A percentile compares a stretch with the other conserved stretches of the same genome.
Conservation (phyloP, 1,284 basidiomycete species). For the Neotropicomus parvogracilis region DNA sequence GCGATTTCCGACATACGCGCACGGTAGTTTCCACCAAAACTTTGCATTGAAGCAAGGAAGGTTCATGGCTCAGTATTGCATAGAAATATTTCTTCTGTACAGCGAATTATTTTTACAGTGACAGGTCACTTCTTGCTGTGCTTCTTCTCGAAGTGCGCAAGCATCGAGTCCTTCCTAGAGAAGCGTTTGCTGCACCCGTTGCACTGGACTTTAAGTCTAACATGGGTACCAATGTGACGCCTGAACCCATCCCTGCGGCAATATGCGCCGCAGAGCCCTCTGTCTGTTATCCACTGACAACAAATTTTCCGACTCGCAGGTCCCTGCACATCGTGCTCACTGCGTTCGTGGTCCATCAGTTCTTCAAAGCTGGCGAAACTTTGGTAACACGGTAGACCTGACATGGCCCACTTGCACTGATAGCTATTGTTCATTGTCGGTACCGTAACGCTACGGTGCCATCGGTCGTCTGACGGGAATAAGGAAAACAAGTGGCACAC, state of each 20-base stretch:
- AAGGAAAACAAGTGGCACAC: not conserved
- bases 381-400: not conserved
- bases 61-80: too few relatives aligned
- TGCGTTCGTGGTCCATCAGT: conserved; percentile 4
- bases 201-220: not conserved
- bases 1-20: too few relatives aligned
- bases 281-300: conserved; percentile 5
- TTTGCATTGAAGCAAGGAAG: too few relatives aligned
- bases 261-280: not conserved
- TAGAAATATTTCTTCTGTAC: not conserved
- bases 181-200: conserved; percentile 8
- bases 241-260: not conserved
- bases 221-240: conserved; percentile 10
- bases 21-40: too few relatives aligned
- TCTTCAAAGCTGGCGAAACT: not conserved
- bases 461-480: not conserved
- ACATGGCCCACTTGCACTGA: conserved; percentile 11
- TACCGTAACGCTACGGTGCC: not conserved
- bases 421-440: accelerated
- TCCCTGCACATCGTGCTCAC: conserved; percentile 5
- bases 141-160: not conserved
- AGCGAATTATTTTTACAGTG: not conserved
- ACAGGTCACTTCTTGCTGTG: not conserved
- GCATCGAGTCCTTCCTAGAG: conserved; percentile 11
- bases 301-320: not conserved